phyloP scores from a whole-genome alignment of 129 eudicot species.

The Solidago caesia region DNA sequence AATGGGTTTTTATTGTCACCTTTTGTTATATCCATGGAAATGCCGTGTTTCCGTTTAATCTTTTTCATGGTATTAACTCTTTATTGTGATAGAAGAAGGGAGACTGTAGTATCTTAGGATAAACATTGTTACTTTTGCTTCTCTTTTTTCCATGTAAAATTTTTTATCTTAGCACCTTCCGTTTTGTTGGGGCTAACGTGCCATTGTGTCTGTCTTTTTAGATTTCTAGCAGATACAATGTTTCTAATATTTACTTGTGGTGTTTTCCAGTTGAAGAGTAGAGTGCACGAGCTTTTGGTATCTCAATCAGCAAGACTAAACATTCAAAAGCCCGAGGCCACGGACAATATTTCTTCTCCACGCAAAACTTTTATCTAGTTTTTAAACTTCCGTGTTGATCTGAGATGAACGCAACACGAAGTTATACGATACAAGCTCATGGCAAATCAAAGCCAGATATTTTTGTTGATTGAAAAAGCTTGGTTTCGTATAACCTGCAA shows the following conservation, averaged over 20 bases:
- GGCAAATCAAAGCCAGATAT: background rate
- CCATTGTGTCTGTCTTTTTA: background rate
- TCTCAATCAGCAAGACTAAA: slow-evolving; percentile 54
- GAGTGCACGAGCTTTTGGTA: slow-evolving; percentile 67
- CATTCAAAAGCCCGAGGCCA: slow-evolving; percentile 29
- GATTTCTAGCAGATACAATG: background rate
- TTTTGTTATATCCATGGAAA: background rate
- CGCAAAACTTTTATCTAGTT: slow-evolving; percentile 24
- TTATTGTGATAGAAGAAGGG: background rate
- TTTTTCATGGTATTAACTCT: background rate
- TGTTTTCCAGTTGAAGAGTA: slow-evolving; percentile 56
- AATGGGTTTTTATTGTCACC: background rate
- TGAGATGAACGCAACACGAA: background rate
- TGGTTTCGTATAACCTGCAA: slow-evolving; percentile 3
- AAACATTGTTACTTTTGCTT: background rate
- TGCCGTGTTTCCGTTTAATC: background rate
- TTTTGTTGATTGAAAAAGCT: slow-evolving; percentile 5
- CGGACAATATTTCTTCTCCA: slow-evolving; percentile 22
- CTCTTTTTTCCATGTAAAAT: background rate
- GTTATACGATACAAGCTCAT: slow-evolving; percentile 8
- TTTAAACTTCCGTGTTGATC: background rate
- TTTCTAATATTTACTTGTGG: background rate
- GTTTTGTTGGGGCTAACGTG: background rate
- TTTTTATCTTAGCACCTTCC: background rate
- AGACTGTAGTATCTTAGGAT: background rate